Conservation (phyloP, 225 moss, liverwort and hornwort genomes). For the Thuidium tamariscinum region DNA sequence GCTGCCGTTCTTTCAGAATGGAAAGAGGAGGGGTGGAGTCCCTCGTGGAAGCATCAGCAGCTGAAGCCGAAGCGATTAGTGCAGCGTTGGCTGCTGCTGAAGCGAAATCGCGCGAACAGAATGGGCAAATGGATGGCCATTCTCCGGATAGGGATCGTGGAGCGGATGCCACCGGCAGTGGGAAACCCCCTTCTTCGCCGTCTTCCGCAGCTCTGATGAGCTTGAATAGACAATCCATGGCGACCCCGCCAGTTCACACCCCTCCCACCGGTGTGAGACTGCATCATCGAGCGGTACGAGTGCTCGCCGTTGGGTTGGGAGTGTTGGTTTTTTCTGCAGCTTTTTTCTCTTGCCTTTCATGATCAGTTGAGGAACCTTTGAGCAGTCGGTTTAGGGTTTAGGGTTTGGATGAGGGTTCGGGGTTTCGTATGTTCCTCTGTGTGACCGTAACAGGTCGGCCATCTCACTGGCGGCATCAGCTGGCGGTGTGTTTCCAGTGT, state of each 20-base stretch:
- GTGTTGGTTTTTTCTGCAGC: not conserved
- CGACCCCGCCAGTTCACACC: conserved; percentile 17
- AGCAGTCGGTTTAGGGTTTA: not conserved
- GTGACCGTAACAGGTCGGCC: not conserved
- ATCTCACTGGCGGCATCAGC: not conserved
- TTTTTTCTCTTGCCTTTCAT: not conserved
- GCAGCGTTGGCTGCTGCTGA: conserved; percentile 53
- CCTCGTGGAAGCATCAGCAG: conserved; percentile 62
- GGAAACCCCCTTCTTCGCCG: conserved; percentile 34
- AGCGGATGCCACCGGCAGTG: conserved; percentile 34
- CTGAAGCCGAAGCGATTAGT: conserved; percentile 65
- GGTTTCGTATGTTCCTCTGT: not conserved
- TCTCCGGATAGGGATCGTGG: conserved; percentile 30
- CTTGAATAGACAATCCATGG: conserved; percentile 23
- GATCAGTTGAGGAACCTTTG: not conserved
- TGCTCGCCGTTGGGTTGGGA: not conserved
- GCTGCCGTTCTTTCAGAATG: conserved; percentile 3
- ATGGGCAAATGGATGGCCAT: conserved; percentile 30
- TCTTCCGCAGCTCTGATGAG: conserved; percentile 22
- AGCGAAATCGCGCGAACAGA: conserved; percentile 38
- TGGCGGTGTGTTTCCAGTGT: not conserved
- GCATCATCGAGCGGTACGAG: conserved; percentile 49
- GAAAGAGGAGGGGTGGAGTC: conserved; percentile 53
- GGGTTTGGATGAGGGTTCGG: not conserved
- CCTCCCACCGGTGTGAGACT: conserved; percentile 53